phyloP scores from a whole-genome alignment of 1,284 basidiomycete species.

The Malassezia vespertilionis region DNA sequence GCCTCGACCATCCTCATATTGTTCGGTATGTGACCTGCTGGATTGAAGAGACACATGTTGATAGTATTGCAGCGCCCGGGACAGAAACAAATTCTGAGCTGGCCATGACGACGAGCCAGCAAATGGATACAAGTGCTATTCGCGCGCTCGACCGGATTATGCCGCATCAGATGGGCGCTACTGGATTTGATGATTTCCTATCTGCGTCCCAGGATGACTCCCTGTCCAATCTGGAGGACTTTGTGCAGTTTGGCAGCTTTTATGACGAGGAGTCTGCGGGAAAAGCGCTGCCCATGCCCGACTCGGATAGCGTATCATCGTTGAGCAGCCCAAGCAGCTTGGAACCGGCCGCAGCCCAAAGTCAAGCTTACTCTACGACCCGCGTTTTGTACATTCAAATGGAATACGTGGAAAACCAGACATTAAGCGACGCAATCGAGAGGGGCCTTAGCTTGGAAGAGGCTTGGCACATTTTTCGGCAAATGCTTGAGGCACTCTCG shows the following conservation, averaged over 20 bases:
- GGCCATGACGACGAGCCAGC: conserved; percentile 16
- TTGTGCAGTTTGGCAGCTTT: conserved; percentile 12
- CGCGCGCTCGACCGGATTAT: conserved; percentile 6
- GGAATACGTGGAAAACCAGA: conserved; percentile 51
- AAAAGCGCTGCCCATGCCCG: background rate
- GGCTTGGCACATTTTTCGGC: conserved; percentile 77
- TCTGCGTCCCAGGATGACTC: conserved; percentile 5
- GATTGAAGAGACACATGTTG: conserved; percentile 37
- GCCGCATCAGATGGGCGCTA: background rate
- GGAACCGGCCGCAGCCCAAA: conserved; percentile 19
- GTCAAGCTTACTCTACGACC: too few relatives aligned
- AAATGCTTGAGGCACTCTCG: conserved; percentile 73
- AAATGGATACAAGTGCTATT: conserved; percentile 13
- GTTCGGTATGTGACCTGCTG: conserved; percentile 60
- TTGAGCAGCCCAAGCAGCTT: conserved; percentile 1
- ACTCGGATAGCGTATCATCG: background rate
- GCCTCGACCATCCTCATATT: conserved; percentile 76
- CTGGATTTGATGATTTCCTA: conserved; percentile 28
- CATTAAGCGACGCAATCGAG: conserved; percentile 43
- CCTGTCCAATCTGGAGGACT: background rate
- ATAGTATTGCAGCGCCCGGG: conserved; percentile 2
- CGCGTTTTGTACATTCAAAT: conserved; percentile 79
- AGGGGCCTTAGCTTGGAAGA: conserved; percentile 52
- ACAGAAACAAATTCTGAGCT: background rate
- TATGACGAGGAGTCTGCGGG: background rate